Base-by-base conservation (phyloP, 1,139 yeast species). In the Debaryomyces nepalensis region DNA sequence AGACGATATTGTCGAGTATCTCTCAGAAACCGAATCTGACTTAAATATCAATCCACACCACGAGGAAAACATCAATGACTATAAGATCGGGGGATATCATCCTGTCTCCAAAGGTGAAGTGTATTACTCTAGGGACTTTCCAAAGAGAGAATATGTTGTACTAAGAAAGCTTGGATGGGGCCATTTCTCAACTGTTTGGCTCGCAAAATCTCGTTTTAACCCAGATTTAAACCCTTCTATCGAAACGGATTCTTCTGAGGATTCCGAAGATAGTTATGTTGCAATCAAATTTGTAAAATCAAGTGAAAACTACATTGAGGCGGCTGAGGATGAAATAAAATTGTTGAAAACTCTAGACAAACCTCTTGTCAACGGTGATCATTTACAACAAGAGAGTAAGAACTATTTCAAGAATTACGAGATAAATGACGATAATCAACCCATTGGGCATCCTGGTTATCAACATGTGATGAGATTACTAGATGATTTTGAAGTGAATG, bases 171-270 rank as follows among this genome's bases (percentile, higher is more conserved):
- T 72, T 11, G 96, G 96, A 5, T 87, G 96, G 95, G 96, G 96
- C 34, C 95, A 88, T 61, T 88, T 88, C 57, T 82, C 90, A 24
- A 87, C 96, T 1, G 96, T 88, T 24, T 88, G 96, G 96, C 70
- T 88, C 20, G 93, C 95, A 6, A 60, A 70, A 37, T 66, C 66
- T 40, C 59, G 66, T 50, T 66, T 58, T 47, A 63, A 59, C 41
- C 59, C 37, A 3, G 30, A 36, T 15, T 38, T 46, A 14, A 24
- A 24, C 12, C 33, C 40, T 2, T 14, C 29, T 8, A 29, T 19
- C 2, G 12, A 14, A 2, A 8, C 23, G 11, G 19, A 31, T 5
- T 10, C 37, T 20, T 21, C 21, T 7, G 37, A 20, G 8, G 52
- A 50, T 24, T 38, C 39, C 7, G 23, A 43, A 12, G 54, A 66